phyloP scores from a whole-genome alignment of 1,284 basidiomycete species.

The Ceratobasidium sp. region DNA sequence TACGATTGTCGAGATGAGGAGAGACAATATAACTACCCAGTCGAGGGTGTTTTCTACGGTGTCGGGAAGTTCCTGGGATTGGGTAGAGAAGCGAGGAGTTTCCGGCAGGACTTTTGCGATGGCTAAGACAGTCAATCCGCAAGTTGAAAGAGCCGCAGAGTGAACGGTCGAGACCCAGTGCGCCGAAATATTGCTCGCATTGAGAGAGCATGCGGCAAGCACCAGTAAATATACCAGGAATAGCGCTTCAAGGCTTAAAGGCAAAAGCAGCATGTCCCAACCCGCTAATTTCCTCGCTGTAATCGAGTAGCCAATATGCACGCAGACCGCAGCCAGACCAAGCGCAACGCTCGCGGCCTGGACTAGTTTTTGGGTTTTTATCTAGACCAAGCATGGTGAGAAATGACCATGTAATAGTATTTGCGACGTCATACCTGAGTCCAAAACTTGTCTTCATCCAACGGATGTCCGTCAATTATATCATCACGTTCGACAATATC shows the following conservation, averaged over 20 bases:
- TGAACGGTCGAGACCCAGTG: conserved; percentile 37
- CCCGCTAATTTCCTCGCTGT: neutral
- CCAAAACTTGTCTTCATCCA: conserved; percentile 82
- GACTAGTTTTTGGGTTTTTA: conserved; percentile 45
- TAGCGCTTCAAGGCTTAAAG: conserved; percentile 4
- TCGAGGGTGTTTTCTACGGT: conserved; percentile 29
- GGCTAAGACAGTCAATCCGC: neutral
- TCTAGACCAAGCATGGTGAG: neutral
- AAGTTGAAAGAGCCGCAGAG: conserved; percentile 14
- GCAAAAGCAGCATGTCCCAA: conserved; percentile 25
- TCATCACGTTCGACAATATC: conserved; percentile 80
- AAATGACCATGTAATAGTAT: too few relatives aligned
- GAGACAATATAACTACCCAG: conserved; percentile 27
- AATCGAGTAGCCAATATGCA: conserved; percentile 20
- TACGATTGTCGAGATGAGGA: conserved; percentile 61
- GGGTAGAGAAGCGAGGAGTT: conserved; percentile 31
- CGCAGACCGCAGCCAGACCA: conserved; percentile 21
- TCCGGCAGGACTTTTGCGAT: conserved; percentile 30
- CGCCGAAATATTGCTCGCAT: conserved; percentile 28
- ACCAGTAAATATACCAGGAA: conserved; percentile 36
- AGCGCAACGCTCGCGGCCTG: conserved; percentile 7
- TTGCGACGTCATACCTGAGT: conserved; percentile 59
- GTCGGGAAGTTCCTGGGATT: conserved; percentile 18
- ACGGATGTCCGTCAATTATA: conserved; percentile 77
- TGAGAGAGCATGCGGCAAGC: conserved; percentile 25